Percentiles rank a stretch among this genome's conserved stretches.
Conservation (phyloP, 2,329 filamentous ascomycete genomes). For the Thielaviopsis euricoi region DNA sequence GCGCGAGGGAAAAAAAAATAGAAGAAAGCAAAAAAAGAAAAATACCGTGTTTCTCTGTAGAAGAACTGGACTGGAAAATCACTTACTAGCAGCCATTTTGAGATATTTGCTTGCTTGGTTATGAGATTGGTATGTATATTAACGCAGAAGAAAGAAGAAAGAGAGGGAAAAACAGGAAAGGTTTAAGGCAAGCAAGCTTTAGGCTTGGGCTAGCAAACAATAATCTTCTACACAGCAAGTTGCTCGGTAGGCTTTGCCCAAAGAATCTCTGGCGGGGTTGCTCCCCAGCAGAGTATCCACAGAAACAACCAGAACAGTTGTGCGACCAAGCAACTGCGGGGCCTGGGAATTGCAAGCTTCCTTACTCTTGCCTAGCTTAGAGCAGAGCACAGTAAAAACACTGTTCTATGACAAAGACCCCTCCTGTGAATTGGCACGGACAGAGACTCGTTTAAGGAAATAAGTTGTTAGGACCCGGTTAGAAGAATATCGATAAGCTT, state of each 20-base stretch:
- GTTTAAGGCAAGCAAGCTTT: neutral
- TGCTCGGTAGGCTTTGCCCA: too few relatives aligned
- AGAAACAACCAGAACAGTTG: conserved; percentile 6
- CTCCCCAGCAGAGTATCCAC: neutral
- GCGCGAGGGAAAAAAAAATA: neutral
- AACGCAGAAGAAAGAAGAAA: neutral
- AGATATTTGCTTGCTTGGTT: conserved; percentile 8
- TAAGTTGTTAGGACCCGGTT: conserved; percentile 1
- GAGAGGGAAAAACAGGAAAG: neutral
- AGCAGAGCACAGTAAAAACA: conserved; percentile 1
- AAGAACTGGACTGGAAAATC: neutral
- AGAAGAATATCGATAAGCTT: neutral
- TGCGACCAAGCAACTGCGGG: conserved; percentile 2
- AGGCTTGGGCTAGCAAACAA: neutral
- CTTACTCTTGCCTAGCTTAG: neutral
- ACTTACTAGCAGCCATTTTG: conserved; percentile 22
- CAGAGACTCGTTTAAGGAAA: neutral
- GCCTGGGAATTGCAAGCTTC: neutral
- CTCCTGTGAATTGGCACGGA: neutral
- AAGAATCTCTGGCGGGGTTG: conserved; percentile 8
- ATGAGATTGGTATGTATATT: neutral
- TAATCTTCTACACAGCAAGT: neutral
- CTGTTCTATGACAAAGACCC: neutral
- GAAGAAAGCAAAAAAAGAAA: conserved; percentile 7
- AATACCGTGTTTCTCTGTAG: too few relatives aligned